Base-by-base conservation (phyloP, 1,139 yeast species). In the Yamadazyma blattariae region DNA sequence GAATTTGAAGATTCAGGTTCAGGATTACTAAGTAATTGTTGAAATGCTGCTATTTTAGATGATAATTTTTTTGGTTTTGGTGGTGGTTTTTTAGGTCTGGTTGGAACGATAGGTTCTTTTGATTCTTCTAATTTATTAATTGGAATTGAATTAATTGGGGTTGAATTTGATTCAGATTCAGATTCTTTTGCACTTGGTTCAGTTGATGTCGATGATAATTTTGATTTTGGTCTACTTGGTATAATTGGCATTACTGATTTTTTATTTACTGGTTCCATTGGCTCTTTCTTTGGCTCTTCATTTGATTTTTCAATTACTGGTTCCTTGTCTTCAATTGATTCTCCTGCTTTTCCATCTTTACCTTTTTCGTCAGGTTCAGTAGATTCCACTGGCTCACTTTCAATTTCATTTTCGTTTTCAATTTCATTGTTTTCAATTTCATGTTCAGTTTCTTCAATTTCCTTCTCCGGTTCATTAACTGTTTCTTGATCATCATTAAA, bases 41-140 rank as follows among this genome's bases (percentile, higher is more conserved):
- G 94, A 53, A 84, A 83, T 0, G 89, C 89, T 2, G 90, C 89
- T 41, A 84, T 84, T 45, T 73, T 82, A 0, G 88, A 79, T 0
- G 90, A 82, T 16, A 86, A 78, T 45, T 83, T 83, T 51, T 82
- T 82, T 2, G 90, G 90, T 25, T 78, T 79, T 21, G 89, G 89
- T 10, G 85, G 83, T 6, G 57, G 37, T 12, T 25, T 35, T 21
- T 29, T 29, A 10, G 47, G 45, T 12, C 39, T 27, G n/a, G 14
- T 13, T 12, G 45, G 47, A 9, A 27, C 27, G 2, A 15, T 20
- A 14, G 37, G 33, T 22, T 19, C 33, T 19, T 23, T 21, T n/a
- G 24, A 6, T 3, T 16, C 27, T 13, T 22, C 27, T 13, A 8
- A 3, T 19, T 18, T 25, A 5, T 5, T 5, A 17, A 17, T 17